A percentile compares a stretch with the other conserved stretches of the same genome.
Conservation (phyloP, 2,329 filamentous ascomycete genomes). For the Calonectria naviculata region DNA sequence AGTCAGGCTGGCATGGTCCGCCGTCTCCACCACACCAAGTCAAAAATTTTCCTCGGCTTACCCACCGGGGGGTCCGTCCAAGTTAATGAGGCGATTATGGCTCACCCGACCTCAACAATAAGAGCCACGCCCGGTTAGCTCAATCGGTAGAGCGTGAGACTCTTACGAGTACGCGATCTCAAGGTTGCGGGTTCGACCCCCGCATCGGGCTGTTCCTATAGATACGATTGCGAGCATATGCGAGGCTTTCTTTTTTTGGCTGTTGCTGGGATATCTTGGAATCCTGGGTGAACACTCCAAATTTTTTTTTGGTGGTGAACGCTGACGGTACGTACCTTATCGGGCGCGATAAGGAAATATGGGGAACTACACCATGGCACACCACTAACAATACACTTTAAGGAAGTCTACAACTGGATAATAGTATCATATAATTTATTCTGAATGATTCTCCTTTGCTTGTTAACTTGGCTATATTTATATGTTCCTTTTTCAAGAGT, state of each 20-base stretch:
- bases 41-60: conserved; percentile 3
- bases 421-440: too few relatives aligned
- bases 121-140: conserved; percentile 41
- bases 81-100: conserved; percentile 19
- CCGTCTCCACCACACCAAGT: not conserved
- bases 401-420: too few relatives aligned
- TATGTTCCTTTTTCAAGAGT: too few relatives aligned
- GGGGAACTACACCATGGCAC: not conserved
- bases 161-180: conserved; percentile 62
- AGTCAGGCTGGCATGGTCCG: not conserved
- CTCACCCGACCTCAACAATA: not conserved
- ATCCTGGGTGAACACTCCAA: not conserved
- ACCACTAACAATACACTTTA: too few relatives aligned
- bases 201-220: conserved; percentile 47
- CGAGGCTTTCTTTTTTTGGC: conserved; percentile 33
- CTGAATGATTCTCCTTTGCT: too few relatives aligned
- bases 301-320: not conserved
- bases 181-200: conserved; percentile 67
- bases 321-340: conserved; percentile 4
- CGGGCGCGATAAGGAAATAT: not conserved
- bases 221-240: conserved; percentile 32
- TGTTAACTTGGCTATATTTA: too few relatives aligned
- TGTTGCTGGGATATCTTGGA: not conserved
- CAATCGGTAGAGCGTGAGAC: conserved; percentile 72
- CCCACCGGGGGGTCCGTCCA: conserved; percentile 1